Evolutionary conservation across 140 eudicot genomes (phyloP).

Genomic region (Flaveria floridana): DNA sequence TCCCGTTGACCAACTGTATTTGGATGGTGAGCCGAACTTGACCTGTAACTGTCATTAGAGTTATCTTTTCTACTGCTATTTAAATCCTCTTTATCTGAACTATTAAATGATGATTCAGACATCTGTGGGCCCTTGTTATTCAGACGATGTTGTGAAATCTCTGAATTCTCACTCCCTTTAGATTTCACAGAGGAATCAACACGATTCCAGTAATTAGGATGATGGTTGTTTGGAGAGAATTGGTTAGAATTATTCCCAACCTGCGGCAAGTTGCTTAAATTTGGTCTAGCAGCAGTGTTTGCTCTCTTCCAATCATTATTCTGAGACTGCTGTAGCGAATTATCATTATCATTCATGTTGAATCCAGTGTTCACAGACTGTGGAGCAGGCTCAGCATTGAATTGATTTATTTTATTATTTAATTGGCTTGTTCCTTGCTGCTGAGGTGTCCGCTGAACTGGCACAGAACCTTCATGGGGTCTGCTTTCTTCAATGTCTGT

Average conservation of each 20-base stretch:
- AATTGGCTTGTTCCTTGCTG: conserved; percentile 42
- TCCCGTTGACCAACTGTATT: conserved; percentile 49
- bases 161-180: conserved; percentile 45
- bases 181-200: conserved; percentile 46
- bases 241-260: conserved; percentile 38
- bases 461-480: conserved; percentile 36
- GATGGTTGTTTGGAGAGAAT: conserved; percentile 41
- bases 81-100: conserved; percentile 45
- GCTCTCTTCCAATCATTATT: conserved; percentile 37
- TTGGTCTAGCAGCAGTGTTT: conserved; percentile 36
- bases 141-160: conserved; percentile 37
- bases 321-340: conserved; percentile 38
- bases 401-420: conserved; percentile 35
- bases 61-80: conserved; percentile 46
- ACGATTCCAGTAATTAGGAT: conserved; percentile 55
- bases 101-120: conserved; percentile 48
- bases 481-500: conserved; percentile 40
- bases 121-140: conserved; percentile 46
- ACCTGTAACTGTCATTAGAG: conserved; percentile 54
- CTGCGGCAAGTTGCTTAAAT: conserved; percentile 35
- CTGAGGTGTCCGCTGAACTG: conserved; percentile 42
- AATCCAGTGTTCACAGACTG: conserved; percentile 37
- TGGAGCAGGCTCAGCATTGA: conserved; percentile 39
- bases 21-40: conserved; percentile 47
- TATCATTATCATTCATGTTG: conserved; percentile 38